Conservation (phyloP, 2,329 filamentous ascomycete genomes). For the Talaromyces piceae region DNA sequence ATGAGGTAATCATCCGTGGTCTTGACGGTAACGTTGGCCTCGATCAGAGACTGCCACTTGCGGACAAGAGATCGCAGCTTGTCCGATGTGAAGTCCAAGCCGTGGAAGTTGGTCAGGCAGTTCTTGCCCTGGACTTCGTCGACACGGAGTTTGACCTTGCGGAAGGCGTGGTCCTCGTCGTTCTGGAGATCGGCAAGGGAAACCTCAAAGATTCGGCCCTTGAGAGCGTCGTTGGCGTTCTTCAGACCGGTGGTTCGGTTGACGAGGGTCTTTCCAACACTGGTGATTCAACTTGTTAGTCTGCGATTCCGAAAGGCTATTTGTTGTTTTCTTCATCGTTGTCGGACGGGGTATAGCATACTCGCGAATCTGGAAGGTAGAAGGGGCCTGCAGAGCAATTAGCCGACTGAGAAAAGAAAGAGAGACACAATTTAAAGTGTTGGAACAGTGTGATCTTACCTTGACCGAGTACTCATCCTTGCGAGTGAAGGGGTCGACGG, state of each 20-base stretch:
- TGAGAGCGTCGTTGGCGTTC: constrained; percentile 98
- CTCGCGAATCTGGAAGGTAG: constrained; percentile 94
- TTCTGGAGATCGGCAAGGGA: constrained; percentile 98
- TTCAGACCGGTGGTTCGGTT: constrained; percentile 99
- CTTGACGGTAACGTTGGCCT: constrained; percentile 99
- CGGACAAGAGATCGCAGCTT: constrained; percentile 98
- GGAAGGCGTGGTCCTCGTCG: constrained; percentile 99
- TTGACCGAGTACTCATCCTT: constrained; percentile 99
- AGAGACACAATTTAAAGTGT: background rate
- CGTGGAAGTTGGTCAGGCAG: constrained; percentile 99
- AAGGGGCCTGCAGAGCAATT: constrained; percentile 61
- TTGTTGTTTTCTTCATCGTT: constrained; percentile 1
- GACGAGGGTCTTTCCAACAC: constrained; percentile 98
- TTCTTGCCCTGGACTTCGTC: constrained; percentile 99
- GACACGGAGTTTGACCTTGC: constrained; percentile 97
- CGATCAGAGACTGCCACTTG: constrained; percentile 99
- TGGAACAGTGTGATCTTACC: constrained; percentile 42
- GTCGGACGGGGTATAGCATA: constrained; percentile 48
- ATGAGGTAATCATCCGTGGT: constrained; percentile 99
- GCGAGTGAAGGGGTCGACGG: constrained; percentile 90
- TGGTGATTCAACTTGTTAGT: constrained; percentile 36
- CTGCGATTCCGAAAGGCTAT: constrained; percentile 12
- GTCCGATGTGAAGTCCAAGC: constrained; percentile 99
- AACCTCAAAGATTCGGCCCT: constrained; percentile 98
- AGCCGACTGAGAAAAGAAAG: constrained; percentile 14